Percentiles rank a stretch among this genome's conserved stretches.
Evolutionary conservation across 2,329 filamentous ascomycete genomes (phyloP).

Genomic region (Ascochyta viciae-villosae): DNA sequence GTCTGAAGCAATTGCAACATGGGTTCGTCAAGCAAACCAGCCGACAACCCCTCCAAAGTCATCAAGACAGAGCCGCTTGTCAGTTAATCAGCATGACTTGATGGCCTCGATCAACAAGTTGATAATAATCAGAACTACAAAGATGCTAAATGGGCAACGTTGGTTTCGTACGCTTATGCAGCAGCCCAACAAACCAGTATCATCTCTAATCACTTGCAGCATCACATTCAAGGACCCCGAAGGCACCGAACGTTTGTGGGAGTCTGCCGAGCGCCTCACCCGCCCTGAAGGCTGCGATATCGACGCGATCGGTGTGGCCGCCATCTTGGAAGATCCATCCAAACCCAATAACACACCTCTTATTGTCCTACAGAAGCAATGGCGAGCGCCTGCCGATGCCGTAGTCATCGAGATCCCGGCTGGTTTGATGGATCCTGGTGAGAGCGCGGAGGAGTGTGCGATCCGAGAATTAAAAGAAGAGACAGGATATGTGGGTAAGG

Average conservation of each 20-base stretch:
- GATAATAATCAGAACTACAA: conserved; percentile 41
- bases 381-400: conserved; percentile 66
- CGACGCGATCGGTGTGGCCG: conserved; percentile 77
- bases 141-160: conserved; percentile 51
- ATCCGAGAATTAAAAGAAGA: conserved; percentile 69
- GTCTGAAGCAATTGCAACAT: not conserved
- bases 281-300: conserved; percentile 67
- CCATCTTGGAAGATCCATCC: conserved; percentile 60
- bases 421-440: conserved; percentile 66
- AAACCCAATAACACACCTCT: conserved; percentile 40
- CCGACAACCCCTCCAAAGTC: conserved; percentile 39
- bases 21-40: conserved; percentile 15
- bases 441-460: conserved; percentile 64
- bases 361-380: conserved; percentile 58
- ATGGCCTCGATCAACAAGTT: conserved; percentile 13
- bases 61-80: conserved; percentile 47
- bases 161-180: conserved; percentile 31
- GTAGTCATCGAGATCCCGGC: conserved; percentile 69
- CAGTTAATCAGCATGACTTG: conserved; percentile 19
- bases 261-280: conserved; percentile 74
- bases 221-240: conserved; percentile 68
- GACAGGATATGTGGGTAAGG: conserved; percentile 66
- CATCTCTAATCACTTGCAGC: conserved; percentile 26
- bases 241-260: conserved; percentile 69
- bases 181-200: conserved; percentile 10